These are phyloP conservation scores for Gossypium davidsonii DNA, from an alignment of 441 rosid species.

Conservation along the genomic window DNA sequence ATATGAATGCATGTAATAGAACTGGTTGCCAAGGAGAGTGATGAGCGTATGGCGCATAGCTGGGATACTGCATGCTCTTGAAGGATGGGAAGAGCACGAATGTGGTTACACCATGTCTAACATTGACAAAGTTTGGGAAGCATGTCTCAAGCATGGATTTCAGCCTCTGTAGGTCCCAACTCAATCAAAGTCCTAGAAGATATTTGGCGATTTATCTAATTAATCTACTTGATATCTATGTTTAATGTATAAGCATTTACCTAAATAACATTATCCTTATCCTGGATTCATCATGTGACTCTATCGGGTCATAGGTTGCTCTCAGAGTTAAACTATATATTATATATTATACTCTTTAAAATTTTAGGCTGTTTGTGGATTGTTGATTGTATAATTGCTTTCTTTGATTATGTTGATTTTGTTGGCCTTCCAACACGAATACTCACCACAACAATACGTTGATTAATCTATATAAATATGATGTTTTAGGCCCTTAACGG, in stretches of 20 bases:
- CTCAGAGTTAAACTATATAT: too few relatives aligned
- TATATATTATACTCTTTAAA: too few relatives aligned
- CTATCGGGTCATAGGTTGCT: too few relatives aligned
- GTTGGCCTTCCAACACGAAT: too few relatives aligned
- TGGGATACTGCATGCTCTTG: slow-evolving; percentile 58
- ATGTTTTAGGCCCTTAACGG: too few relatives aligned
- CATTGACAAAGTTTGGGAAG: slow-evolving; percentile 49
- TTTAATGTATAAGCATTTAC: not conserved
- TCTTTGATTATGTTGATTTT: too few relatives aligned
- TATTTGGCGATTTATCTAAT: not conserved
- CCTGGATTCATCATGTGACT: too few relatives aligned
- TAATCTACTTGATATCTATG: not conserved
- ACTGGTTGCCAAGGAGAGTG: slow-evolving; percentile 72
- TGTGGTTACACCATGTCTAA: slow-evolving; percentile 40
- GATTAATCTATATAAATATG: too few relatives aligned
- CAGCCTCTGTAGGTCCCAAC: slow-evolving; percentile 31
- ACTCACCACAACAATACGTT: too few relatives aligned
- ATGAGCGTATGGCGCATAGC: slow-evolving; percentile 66
- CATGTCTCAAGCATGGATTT: slow-evolving; percentile 48
- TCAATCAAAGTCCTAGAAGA: slow-evolving; percentile 6
- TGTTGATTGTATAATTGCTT: too few relatives aligned
- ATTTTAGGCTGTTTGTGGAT: too few relatives aligned
- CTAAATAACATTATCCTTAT: too few relatives aligned
- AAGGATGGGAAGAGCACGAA: slow-evolving; percentile 55
- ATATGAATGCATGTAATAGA: slow-evolving; percentile 24